Evolutionary conservation across 2,329 filamentous ascomycete species (phyloP), one percentile per base, ranked within the genome.

Genomic region (Claviceps paspali): DNA sequence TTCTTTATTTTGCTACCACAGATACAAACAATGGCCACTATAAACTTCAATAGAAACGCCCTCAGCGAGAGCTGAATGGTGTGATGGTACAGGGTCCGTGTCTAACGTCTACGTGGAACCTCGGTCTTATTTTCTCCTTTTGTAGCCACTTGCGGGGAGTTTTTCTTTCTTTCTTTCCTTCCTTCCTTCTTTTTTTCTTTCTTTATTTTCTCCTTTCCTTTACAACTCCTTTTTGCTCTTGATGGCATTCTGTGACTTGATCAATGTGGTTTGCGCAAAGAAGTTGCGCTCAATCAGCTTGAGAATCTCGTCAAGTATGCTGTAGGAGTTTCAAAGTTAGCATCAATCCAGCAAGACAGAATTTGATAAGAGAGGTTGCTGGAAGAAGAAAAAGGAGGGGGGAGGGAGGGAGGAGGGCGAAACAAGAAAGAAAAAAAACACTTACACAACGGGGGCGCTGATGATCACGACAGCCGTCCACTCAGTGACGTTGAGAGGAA

Each of bases 381-480:
- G n/a, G 19, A 8, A 10, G 4, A 15, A 12, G 21, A 22, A 6
- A 5, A n/a, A n/a, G n/a, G n/a, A n/a, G 9, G 17, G 4, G 15
- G 28, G 18, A 10, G 5, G 3, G 6, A 5, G 21, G n/a, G 27
- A 12, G 27, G 12, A 11, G 19, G n/a, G 30, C 4, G 11, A 32
- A 26, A 34, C 19, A 27, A n/a, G 29, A 24, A 18, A n/a, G 39
- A 21, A 11, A 21, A n/a, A 15, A 17, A 23, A 29, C 6, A 73
- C 83, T 81, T 70, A 85, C 78, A 98, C 81, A 45, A 98, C 92
- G 30, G 91, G 91, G 14, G 79, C 78, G 60, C 87, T 95, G 54
- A 96, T 91, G 23, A 68, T 60, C 45, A 95, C 53, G 33, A 98
- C 91, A 14, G 92, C 87, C 62, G 85, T 77, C 91, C 91, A 98